A percentile compares a stretch with the other conserved stretches of the same genome.
phyloP scores from a whole-genome alignment of 306 rosid genomes.

The Corylus heterophylla region DNA sequence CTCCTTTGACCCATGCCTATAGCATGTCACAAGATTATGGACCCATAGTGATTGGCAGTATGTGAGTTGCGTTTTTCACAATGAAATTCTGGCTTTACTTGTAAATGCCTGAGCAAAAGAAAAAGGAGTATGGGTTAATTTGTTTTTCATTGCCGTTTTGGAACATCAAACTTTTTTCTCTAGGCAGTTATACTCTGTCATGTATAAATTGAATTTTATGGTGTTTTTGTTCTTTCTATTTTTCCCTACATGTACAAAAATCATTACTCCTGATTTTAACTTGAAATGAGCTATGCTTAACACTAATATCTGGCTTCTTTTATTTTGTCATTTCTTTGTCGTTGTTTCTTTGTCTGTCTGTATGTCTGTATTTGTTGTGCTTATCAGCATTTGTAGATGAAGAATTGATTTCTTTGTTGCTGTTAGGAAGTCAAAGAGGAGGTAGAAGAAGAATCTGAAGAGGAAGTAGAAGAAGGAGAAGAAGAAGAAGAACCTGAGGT shows the following conservation, averaged over 20 bases:
- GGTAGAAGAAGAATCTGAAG: conserved; percentile 22
- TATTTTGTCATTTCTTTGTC: background rate
- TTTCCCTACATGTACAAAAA: background rate
- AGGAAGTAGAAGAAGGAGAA: conserved; percentile 44
- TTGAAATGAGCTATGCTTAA: background rate
- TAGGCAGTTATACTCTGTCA: background rate
- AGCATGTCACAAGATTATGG: conserved; percentile 1
- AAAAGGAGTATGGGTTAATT: background rate
- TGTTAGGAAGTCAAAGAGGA: conserved; percentile 39
- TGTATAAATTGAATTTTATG: background rate
- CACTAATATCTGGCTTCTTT: background rate
- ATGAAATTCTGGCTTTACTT: background rate
- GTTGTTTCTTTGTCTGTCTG: background rate
- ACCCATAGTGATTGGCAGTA: background rate
- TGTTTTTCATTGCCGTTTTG: background rate
- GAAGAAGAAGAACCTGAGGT: conserved; percentile 52
- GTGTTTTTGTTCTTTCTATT: conserved; percentile 2
- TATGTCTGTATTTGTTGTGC: conserved; percentile 8
- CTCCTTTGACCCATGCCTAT: background rate
- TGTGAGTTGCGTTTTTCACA: background rate
- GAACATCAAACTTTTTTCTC: background rate
- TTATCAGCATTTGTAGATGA: background rate
- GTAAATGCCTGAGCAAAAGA: too few species aligned
- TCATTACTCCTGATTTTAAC: background rate
- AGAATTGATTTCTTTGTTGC: conserved; percentile 2